These are phyloP conservation scores for Yamadazyma blattariae DNA, from an alignment of 1,139 yeast genomes.

Conservation along the genomic window DNA sequence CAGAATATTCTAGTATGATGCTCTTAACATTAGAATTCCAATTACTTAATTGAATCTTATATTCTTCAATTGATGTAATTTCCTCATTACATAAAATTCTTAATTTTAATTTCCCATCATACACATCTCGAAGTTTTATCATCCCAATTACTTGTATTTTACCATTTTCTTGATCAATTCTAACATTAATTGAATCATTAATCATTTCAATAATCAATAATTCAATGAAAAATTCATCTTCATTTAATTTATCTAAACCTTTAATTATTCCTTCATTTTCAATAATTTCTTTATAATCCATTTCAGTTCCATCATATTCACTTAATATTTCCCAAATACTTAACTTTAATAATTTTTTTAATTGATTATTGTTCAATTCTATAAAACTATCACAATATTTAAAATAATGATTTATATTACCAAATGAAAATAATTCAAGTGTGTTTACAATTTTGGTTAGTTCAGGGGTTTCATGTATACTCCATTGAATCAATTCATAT, in stretches of 20 bases:
- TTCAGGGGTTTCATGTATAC: background rate
- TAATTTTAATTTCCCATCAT: conserved; percentile 19
- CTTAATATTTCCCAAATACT: conserved; percentile 19
- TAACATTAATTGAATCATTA: conserved; percentile 21
- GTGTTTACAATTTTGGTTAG: conserved; percentile 5
- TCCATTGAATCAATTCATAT: conserved; percentile 1
- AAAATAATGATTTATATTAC: conserved; percentile 26
- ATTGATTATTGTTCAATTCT: conserved; percentile 11
- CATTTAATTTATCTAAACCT: conserved; percentile 5
- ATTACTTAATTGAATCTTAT: conserved; percentile 3
- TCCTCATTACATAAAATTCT: conserved; percentile 19
- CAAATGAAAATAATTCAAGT: conserved; percentile 39
- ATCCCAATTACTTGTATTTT: conserved; percentile 19
- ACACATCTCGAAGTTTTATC: conserved; percentile 28
- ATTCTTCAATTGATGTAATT: conserved; percentile 9
- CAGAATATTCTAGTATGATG: conserved; percentile 5
- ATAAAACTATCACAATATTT: conserved; percentile 17
- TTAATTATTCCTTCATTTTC: background rate
- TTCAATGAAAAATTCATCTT: conserved; percentile 16
- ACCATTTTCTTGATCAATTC: conserved; percentile 26
- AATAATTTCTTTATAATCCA: conserved; percentile 14
- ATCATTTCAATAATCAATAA: conserved; percentile 16
- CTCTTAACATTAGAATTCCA: conserved; percentile 8
- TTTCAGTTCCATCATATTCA: conserved; percentile 16
- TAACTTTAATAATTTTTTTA: conserved; percentile 26